Percentiles rank a stretch among this genome's conserved stretches.
Evolutionary conservation across 768 basidiomycete genomes (phyloP).

Genomic region (Suillus lakei): DNA sequence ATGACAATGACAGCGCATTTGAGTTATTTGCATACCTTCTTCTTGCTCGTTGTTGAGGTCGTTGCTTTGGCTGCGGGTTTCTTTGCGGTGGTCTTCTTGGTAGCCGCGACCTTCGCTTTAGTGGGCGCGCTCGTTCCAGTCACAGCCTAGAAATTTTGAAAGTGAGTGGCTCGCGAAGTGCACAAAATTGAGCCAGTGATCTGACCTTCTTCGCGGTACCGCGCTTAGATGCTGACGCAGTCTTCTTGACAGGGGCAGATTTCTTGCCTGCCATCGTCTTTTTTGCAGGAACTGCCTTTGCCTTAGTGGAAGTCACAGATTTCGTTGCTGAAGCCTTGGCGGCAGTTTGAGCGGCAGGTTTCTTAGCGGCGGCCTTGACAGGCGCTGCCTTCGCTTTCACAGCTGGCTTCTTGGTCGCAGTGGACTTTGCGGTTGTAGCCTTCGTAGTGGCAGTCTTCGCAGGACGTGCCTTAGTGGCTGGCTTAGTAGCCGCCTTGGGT

Average conservation of each 20-base stretch:
- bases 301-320: constrained; percentile 19
- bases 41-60: constrained; percentile 23
- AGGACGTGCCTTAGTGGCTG: constrained; percentile 25
- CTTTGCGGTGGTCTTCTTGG: constrained; percentile 40
- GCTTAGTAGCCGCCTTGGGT: constrained; percentile 23
- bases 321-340: constrained; percentile 25
- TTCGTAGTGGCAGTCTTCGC: constrained; percentile 32
- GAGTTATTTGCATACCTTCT: constrained; percentile 14
- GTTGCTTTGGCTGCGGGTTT: constrained; percentile 21
- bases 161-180: constrained; percentile 1
- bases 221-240: constrained; percentile 46
- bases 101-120: constrained; percentile 34
- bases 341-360: constrained; percentile 41
- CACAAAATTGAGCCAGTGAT: background rate
- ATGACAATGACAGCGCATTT: constrained; percentile 10
- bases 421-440: constrained; percentile 27
- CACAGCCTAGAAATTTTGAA: constrained; percentile 44
- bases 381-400: constrained; percentile 43
- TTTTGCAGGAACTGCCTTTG: constrained; percentile 34
- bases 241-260: constrained; percentile 45
- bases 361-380: constrained; percentile 44
- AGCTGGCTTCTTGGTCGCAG: constrained; percentile 29
- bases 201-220: constrained; percentile 68
- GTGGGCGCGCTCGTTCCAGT: constrained; percentile 52
- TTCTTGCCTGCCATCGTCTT: constrained; percentile 38